phyloP scores from a whole-genome alignment of 768 basidiomycete genomes.

The Infundibulicybe gibba region DNA sequence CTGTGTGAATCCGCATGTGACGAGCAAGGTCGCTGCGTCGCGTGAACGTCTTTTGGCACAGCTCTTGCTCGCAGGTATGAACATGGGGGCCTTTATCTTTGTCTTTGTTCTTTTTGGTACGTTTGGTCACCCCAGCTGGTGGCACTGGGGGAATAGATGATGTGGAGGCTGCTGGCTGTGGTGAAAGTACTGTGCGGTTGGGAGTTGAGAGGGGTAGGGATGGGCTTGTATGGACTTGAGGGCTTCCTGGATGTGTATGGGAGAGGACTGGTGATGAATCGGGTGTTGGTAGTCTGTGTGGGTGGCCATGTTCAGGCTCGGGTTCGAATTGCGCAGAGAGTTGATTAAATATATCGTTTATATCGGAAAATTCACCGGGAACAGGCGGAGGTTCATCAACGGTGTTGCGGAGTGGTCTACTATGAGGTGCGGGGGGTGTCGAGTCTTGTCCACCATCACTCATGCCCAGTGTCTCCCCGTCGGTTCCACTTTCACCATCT shows the following conservation, averaged over 20 bases:
- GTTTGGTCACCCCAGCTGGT: constrained; percentile 24
- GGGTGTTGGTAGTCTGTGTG: constrained; percentile 37
- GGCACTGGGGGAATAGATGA: constrained; percentile 29
- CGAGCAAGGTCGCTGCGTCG: constrained; percentile 81
- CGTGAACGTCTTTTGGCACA: constrained; percentile 79
- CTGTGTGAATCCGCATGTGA: constrained; percentile 88
- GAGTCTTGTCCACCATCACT: constrained; percentile 21
- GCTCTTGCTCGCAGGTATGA: constrained; percentile 68
- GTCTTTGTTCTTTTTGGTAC: constrained; percentile 33
- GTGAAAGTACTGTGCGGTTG: constrained; percentile 23
- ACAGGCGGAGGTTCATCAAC: constrained; percentile 43
- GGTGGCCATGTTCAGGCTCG: constrained; percentile 38
- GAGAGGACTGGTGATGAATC: constrained; percentile 48
- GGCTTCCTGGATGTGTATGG: constrained; percentile 31
- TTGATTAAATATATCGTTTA: constrained; percentile 75
- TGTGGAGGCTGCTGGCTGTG: constrained; percentile 50
- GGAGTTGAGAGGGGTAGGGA: constrained; percentile 30
- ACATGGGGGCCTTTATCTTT: constrained; percentile 43
- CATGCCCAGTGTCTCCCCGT: constrained; percentile 33
- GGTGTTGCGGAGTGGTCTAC: constrained; percentile 27
- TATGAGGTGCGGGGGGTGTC: constrained; percentile 29
- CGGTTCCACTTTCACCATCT: constrained; percentile 41
- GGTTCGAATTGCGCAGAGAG: constrained; percentile 68
- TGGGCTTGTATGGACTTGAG: constrained; percentile 17
- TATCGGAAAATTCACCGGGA: constrained; percentile 62